Base-by-base conservation (phyloP, 805 yeast species). In the Pichia thaimueangensis region DNA sequence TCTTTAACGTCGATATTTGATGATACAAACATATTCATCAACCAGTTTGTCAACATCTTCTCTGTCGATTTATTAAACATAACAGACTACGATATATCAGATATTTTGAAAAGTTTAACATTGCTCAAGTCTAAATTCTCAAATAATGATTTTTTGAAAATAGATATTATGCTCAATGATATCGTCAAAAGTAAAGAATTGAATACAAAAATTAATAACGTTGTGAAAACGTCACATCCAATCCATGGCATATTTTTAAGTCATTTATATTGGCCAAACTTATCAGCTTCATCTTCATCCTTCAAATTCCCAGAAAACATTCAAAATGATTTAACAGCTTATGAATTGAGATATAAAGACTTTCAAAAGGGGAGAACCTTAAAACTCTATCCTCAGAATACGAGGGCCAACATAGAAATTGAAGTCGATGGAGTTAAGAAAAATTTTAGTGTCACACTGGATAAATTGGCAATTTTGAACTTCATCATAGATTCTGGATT, bases 131-230 rank as follows among this genome's bases (percentile, higher is more conserved):
- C 67, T 17, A 45, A 48, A 24, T 48, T 48, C 24, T 83, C 86
- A 54, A 88, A 86, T 2, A 80, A 74, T 29, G 64, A 73, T 9
- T 73, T 89, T 50, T 74, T 73, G 39, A 75, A 77, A 20, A 67
- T 88, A 39, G 94, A 86, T 54, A 86, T 91, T 8, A 93, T 93
- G 97, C 68, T 88, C 15, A 63, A 73, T 30, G 96, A 87, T 58
- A 69, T 88, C 9, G 56, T 64, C 16, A 76, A 74, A 22, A 82
- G 94, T 51, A 64, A 69, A 41, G 51, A 54, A 3, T 58, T 76
- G 8, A 76, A 79, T 49, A 6, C 4, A 2, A 31, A 29, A 22
- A 48, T 48, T 8, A 30, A 43, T 16, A n/a, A 37, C 9, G 20
- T 30, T 43, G 46, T 4, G 44, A 54, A 6, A 5, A 62, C 76